Percentiles rank a stretch among this genome's conserved stretches.
Evolutionary conservation across 148 eudicot genomes (phyloP).

Genomic region (Chenopodium suecicum): DNA sequence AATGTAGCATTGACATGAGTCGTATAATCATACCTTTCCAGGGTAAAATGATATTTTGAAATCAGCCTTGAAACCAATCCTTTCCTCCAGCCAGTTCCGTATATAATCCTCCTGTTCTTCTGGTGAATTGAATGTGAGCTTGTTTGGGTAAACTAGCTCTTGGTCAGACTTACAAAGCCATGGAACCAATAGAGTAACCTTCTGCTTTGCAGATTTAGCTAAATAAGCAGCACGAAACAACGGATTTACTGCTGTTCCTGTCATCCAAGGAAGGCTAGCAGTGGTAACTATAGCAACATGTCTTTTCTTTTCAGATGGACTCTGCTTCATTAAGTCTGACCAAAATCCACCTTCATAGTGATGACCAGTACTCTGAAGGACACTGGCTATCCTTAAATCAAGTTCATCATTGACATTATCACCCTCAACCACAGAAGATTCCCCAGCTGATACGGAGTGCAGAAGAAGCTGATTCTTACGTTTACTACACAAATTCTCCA

Average conservation of each 20-base stretch:
- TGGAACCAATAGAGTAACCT: conserved; percentile 90
- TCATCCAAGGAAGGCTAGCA: conserved; percentile 99
- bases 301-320: conserved; percentile 54
- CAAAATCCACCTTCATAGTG: conserved; percentile 88
- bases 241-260: conserved; percentile 98
- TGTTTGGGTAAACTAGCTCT: conserved; percentile 89
- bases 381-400: conserved; percentile 91
- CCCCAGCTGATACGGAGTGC: conserved; percentile 65
- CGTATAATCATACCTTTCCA: conserved; percentile 80
- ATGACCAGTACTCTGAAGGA: conserved; percentile 96
- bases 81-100: conserved; percentile 89
- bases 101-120: conserved; percentile 90
- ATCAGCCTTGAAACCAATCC: conserved; percentile 87
- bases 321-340: conserved; percentile 50
- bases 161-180: conserved; percentile 96
- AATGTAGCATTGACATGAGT: conserved; percentile 1
- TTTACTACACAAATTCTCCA: conserved; percentile 80
- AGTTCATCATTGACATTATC: conserved; percentile 68
- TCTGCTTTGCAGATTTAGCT: conserved; percentile 80
- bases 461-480: conserved; percentile 60
- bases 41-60: conserved; percentile 97
- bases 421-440: conserved; percentile 58
- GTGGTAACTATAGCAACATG: conserved; percentile 97
- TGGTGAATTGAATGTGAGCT: conserved; percentile 77
- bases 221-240: conserved; percentile 94